Evolutionary conservation across 2,329 filamentous ascomycete genomes (phyloP).

Genomic region (Phymatotrichopsis omnivora): DNA sequence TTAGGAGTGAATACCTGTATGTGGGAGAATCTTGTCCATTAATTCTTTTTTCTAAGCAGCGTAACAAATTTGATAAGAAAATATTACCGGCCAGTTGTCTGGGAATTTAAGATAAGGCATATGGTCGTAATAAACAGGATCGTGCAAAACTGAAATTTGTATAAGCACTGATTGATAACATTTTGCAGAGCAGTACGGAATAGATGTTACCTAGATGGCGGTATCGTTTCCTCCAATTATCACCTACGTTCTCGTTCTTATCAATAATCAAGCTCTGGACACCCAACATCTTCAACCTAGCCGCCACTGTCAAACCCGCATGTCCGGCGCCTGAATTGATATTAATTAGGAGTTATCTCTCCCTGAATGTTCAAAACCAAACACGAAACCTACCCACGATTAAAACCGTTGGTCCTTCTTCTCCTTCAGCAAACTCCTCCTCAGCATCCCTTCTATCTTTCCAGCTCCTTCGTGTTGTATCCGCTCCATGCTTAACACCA

Average conservation of each 20-base stretch:
- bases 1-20: slow-evolving; percentile 53
- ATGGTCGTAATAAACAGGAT: slow-evolving; percentile 53
- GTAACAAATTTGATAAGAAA: background rate
- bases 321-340: slow-evolving; percentile 46
- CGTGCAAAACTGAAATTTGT: slow-evolving; percentile 44
- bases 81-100: slow-evolving; percentile 46
- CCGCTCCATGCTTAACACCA: slow-evolving; percentile 48
- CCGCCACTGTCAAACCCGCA: slow-evolving; percentile 48
- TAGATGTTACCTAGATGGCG: slow-evolving; percentile 44
- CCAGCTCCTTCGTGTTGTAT: slow-evolving; percentile 50
- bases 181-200: background rate
- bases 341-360: background rate
- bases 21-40: too few species aligned
- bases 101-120: slow-evolving; percentile 58
- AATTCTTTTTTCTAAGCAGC: background rate
- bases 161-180: background rate
- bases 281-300: slow-evolving; percentile 50
- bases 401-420: slow-evolving; percentile 46
- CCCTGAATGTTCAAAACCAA: too few species aligned
- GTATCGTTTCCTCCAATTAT: slow-evolving; percentile 55
- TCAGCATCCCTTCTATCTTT: slow-evolving; percentile 44
- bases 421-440: slow-evolving; percentile 41
- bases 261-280: slow-evolving; percentile 50
- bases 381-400: slow-evolving; percentile 46
- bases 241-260: slow-evolving; percentile 47